These are phyloP conservation scores for Phytophthora sansomeana DNA, from an alignment of 352 stramenopile genomes.

Conservation along the genomic window DNA sequence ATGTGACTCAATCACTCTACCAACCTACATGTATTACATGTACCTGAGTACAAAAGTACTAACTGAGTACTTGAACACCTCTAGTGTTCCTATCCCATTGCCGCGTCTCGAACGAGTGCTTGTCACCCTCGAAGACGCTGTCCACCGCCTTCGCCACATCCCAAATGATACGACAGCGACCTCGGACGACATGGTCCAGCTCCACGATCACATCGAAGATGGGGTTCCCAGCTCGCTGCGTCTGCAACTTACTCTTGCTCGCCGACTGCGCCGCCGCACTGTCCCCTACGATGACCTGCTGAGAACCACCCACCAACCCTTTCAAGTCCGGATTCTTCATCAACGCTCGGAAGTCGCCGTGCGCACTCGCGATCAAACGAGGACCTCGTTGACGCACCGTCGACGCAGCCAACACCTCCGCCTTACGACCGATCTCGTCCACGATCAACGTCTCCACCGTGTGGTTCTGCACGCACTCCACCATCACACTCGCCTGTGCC, in stretches of 20 bases:
- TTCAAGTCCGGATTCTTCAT: conserved; percentile 86
- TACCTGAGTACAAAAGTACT: too few relatives aligned
- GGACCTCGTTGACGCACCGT: conserved; percentile 81
- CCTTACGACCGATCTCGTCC: conserved; percentile 88
- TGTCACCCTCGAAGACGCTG: conserved; percentile 51
- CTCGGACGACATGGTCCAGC: conserved; percentile 54
- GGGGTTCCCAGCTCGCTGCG: conserved; percentile 58
- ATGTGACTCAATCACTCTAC: too few relatives aligned
- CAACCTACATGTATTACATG: too few relatives aligned
- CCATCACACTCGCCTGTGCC: conserved; percentile 80
- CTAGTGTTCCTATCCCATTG: conserved; percentile 34
- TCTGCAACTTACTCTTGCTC: conserved; percentile 47
- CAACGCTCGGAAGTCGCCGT: conserved; percentile 85
- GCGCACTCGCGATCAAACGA: conserved; percentile 84
- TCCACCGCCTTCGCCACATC: conserved; percentile 78
- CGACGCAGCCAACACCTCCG: conserved; percentile 76
- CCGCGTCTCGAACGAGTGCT: conserved; percentile 50
- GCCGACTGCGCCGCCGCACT: conserved; percentile 43
- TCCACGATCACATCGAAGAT: conserved; percentile 92
- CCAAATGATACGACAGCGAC: conserved; percentile 74
- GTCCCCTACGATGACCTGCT: conserved; percentile 75
- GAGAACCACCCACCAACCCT: conserved; percentile 79
- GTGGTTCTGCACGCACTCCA: conserved; percentile 93
- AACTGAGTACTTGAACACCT: conserved; percentile 45
- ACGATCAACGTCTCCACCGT: conserved; percentile 89